These are phyloP conservation scores for Plasmopara halstedii DNA, from an alignment of 352 stramenopile genomes.

Conservation along the genomic window DNA sequence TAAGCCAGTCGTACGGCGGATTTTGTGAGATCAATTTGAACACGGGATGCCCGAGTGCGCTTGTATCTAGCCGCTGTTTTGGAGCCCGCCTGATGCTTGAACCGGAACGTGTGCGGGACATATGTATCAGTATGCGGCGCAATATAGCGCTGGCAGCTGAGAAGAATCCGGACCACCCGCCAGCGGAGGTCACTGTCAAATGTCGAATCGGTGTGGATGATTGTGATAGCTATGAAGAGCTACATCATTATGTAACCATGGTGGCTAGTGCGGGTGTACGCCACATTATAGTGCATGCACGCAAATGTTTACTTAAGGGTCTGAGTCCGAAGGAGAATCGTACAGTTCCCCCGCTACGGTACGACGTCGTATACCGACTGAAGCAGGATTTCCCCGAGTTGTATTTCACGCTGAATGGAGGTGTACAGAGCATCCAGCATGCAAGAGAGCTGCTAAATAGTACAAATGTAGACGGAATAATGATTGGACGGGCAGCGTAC, in stretches of 20 bases:
- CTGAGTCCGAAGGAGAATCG: slow-evolving; percentile 96
- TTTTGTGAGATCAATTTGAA: slow-evolving; percentile 96
- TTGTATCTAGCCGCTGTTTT: slow-evolving; percentile 87
- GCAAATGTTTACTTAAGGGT: slow-evolving; percentile 96
- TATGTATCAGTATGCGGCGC: slow-evolving; percentile 80
- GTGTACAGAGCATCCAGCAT: slow-evolving; percentile 89
- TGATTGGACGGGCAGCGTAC: slow-evolving; percentile 88
- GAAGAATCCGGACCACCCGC: slow-evolving; percentile 14
- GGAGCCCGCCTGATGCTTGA: slow-evolving; percentile 97
- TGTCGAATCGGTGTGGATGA: slow-evolving; percentile 97
- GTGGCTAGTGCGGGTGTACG: slow-evolving; percentile 86
- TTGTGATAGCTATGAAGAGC: slow-evolving; percentile 88
- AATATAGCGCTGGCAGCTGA: slow-evolving; percentile 24
- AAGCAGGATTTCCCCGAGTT: slow-evolving; percentile 95
- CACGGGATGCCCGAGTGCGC: slow-evolving; percentile 88
- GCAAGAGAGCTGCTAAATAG: slow-evolving; percentile 83
- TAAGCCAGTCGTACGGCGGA: slow-evolving; percentile 83
- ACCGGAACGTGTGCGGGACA: slow-evolving; percentile 89
- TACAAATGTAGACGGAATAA: slow-evolving; percentile 76
- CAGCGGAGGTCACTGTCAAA: slow-evolving; percentile 93
- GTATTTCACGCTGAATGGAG: slow-evolving; percentile 97
- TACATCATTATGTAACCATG: slow-evolving; percentile 91
- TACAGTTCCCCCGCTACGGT: slow-evolving; percentile 95
- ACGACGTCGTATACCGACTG: slow-evolving; percentile 91
- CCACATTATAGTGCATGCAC: slow-evolving; percentile 97